Base-by-base conservation (phyloP, 2,329 filamentous ascomycete species). In the Celoporthe dispersa region DNA sequence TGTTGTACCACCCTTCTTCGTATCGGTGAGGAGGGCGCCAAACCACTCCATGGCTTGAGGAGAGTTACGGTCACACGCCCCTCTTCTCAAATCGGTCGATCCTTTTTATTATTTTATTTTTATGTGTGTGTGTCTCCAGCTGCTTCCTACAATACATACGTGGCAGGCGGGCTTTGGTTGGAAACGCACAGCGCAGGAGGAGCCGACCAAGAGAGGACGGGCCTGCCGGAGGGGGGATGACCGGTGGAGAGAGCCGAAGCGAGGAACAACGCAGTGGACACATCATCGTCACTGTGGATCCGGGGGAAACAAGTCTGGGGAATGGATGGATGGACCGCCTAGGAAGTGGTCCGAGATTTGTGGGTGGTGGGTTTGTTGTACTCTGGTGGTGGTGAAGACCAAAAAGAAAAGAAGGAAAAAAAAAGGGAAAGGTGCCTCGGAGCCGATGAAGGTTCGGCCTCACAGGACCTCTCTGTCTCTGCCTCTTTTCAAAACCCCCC, bases 281-380 rank as follows among this genome's bases (percentile, higher is more conserved):
- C 44, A 48, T 48, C 44, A 48, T 48, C 44, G 44, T 48, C 44
- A 48, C 44, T n/a, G 44, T 48, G 44, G 44, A 48, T 48, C 44
- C 22, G 44, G 44, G 41, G 41, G 44, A 7, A 48, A n/a, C 44
- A n/a, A 48, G 44, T 48, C 44, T 48, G 44, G 44, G 44, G 44
- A 44, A 22, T 44, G 41, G 41, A 44, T 44, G 41, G 44, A 48
- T 48, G 44, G 19, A 48, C 44, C 7, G 44, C 44, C 44, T 22
- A n/a, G 44, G 44, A 48, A 48, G 44, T 48, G 44, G 44, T 48
- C 44, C 44, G 44, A 48, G 44, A 48, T n/a, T 44, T 44, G 41
- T 44, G 41, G 41, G 41, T 19, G 41, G 16, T 44, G 41, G 16
- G 44, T 48, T 19, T 19, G 22, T 44, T 16, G 16, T 19, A 6